Evolutionary conservation across 257 asterid genomes (phyloP).

Genomic region (Solanum arcanum): DNA sequence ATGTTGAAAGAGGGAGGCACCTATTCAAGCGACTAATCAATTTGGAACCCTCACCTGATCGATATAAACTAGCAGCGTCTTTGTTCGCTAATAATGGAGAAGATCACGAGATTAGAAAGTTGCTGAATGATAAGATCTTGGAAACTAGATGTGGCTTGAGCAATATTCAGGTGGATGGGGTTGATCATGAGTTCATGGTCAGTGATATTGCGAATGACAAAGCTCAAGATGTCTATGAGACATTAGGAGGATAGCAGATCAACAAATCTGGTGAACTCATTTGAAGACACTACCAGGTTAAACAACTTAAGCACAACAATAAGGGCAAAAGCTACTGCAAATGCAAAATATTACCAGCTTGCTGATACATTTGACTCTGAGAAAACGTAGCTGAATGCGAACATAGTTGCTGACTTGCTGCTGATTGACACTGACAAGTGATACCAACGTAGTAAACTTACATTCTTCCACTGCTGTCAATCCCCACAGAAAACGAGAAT

Average conservation of each 20-base stretch:
- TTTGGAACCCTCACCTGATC: conserved; percentile 5
- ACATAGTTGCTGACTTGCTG: background rate
- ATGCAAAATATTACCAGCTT: background rate
- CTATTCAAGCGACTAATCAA: background rate
- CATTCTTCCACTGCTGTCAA: background rate
- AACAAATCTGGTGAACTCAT: background rate
- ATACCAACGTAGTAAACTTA: background rate
- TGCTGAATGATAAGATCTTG: background rate
- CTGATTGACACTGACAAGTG: background rate
- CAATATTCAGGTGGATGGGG: conserved; percentile 15
- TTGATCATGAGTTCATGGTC: conserved; percentile 16
- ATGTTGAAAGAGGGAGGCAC: conserved; percentile 3
- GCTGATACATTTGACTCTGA: background rate
- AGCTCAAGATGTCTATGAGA: conserved; percentile 5
- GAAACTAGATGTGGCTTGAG: conserved; percentile 6
- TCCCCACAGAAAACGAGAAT: background rate
- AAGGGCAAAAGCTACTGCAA: background rate
- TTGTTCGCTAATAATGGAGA: conserved; percentile 3
- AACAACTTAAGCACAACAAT: background rate
- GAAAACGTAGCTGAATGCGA: background rate
- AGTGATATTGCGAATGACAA: conserved; percentile 3
- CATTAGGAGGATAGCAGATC: background rate
- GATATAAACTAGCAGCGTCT: conserved; percentile 10
- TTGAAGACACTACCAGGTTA: background rate
- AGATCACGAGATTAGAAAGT: background rate